Evolutionary conservation across 164 flowering plant genomes (phyloP), one percentile per base, ranked within the genome.

Genomic region (Amborella trichopoda): DNA sequence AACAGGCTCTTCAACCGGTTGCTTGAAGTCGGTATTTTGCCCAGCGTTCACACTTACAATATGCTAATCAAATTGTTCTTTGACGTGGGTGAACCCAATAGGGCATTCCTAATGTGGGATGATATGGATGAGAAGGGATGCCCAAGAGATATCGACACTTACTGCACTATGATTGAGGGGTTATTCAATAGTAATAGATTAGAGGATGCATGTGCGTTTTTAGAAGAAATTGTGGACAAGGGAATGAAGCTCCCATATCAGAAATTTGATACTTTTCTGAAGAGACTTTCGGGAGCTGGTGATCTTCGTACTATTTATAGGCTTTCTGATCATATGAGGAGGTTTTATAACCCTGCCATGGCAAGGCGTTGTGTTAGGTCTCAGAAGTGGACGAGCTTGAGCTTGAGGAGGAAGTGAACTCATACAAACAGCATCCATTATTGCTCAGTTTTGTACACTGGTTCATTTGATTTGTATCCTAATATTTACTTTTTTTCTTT

Each of bases 11-110:
- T 72, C 51, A 44, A 62, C 34, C 76, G 55, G 60, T 81, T 87
- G 78, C 56, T 66, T 47, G 87, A 81, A 49, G 58, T 64, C 36
- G 79, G 80, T 11, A 83, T 95, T 49, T 21, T 44, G 30, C 96
- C 96, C 24, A 91, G 99, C 58, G 96, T 87, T 28, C 99, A 87
- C 30, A 80, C 94, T 5, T 91, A 62, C 50, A 91, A 84, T 55
- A 87, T 82, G 87, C 48, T 91, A 48, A 84, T 91, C 33, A 55
- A 54, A 26, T 78, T 91, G 99, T 82, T 66, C 43, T 84, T 80
- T 46, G 61, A 60, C 46, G 69, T 80, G 67, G 71, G 70, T 30
- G 78, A 84, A 52, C 63, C 70, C 5, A 83, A 77, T 54, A 83
- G 90, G 28, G 99, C 94, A 17, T 70, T 78, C 57, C 83, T 74